Evolutionary conservation across 148 eudicot genomes (phyloP), one percentile per base, ranked within the genome.

Genomic region (Silene conica): DNA sequence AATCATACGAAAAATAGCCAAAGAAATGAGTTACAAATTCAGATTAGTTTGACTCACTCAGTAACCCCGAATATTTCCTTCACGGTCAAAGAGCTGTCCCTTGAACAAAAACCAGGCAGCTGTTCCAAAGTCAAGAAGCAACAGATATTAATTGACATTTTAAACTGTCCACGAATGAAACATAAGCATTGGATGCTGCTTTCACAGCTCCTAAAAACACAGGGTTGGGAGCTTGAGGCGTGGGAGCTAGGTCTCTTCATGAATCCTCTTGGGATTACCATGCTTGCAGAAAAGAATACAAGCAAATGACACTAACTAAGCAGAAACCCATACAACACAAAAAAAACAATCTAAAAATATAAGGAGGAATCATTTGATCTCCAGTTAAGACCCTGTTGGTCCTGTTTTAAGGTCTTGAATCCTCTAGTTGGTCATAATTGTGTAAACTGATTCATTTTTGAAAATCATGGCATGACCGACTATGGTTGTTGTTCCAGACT

Each of bases 1-100:
- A 67, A 74, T 31, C 31, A 2, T 18, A 60, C 58, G 20, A 61
- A 62, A 5, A 62, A 45, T 34, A 65, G 43, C 34, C 62, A n/a
- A 69, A 62, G 21, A 31, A 55, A 57, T 26, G 57, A 54, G 50
- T 25, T 58, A 64, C 23, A 65, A 46, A 74, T 66, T 4, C 20
- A 11, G 66, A 80, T 67, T 41, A 79, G 10, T 84, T 58, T 41
- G 46, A 67, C 96, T 79, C 83, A 94, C 98, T 94, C 98, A 73
- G 98, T 85, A 64, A 94, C 98, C 34, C 98, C 97, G 72, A 94
- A 94, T 48, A 91, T 86, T 81, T 91, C 93, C 82, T 94, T 94
- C 80, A 94, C 90, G 19, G 83, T 79, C 67, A 89, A 83, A 38
- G 96, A 88, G 85, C 87, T 84, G 75, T 89, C 96, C 79, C 74